Conservation (phyloP, 768 basidiomycete species). For the Rhizopogon vesiculosus region DNA sequence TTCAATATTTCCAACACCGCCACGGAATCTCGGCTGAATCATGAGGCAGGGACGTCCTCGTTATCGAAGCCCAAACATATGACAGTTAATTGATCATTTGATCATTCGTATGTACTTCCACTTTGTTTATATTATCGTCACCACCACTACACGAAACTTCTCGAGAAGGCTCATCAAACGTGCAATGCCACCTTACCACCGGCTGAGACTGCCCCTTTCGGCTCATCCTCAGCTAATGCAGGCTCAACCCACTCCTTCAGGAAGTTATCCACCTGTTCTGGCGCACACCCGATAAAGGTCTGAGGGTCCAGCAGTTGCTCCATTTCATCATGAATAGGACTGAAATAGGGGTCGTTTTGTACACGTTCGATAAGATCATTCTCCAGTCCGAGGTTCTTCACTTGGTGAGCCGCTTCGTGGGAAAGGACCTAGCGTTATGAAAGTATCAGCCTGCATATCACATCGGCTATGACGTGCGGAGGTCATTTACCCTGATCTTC, state of each 20-base stretch:
- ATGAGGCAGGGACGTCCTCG: neutral
- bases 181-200: conserved; percentile 61
- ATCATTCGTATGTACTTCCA: neutral
- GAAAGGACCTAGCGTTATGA: conserved; percentile 64
- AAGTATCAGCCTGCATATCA: conserved; percentile 11
- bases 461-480: conserved; percentile 1
- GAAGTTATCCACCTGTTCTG: conserved; percentile 91
- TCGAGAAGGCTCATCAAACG: conserved; percentile 33
- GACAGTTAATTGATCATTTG: neutral
- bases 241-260: conserved; percentile 83
- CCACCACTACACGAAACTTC: neutral
- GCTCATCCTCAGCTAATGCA: conserved; percentile 59
- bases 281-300: conserved; percentile 91
- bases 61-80: too few species aligned
- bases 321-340: conserved; percentile 77
- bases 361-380: conserved; percentile 95
- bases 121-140: neutral
- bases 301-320: conserved; percentile 76
- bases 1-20: conserved; percentile 18
- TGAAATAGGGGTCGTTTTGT: conserved; percentile 78
- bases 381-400: conserved; percentile 90
- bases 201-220: conserved; percentile 46
- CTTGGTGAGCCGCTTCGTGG: conserved; percentile 91
- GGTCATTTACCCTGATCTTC: conserved; percentile 69
- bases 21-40: conserved; percentile 1